Evolutionary conservation across 192 early-diverging fungal genomes (phyloP).

Genomic region (Coemansia sp.): DNA sequence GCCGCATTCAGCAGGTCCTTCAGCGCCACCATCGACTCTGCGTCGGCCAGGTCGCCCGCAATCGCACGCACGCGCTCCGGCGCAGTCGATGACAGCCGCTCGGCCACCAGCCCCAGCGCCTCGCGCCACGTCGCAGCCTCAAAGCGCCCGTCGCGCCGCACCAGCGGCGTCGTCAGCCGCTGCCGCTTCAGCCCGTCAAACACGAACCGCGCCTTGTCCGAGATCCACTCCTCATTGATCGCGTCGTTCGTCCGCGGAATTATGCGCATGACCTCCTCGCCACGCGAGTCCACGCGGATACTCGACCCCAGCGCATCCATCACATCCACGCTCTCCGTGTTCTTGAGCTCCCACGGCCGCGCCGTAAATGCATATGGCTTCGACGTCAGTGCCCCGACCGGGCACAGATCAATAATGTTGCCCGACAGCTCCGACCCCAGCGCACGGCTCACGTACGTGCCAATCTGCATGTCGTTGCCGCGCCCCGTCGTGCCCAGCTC

Average conservation of each 20-base stretch:
- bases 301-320: slow-evolving; percentile 92
- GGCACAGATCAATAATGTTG: slow-evolving; percentile 97
- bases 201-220: slow-evolving; percentile 94
- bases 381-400: slow-evolving; percentile 95
- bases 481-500: slow-evolving; percentile 95
- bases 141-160: slow-evolving; percentile 81
- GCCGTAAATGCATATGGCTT: slow-evolving; percentile 95
- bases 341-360: slow-evolving; percentile 96
- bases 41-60: slow-evolving; percentile 91
- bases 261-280: slow-evolving; percentile 94
- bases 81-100: slow-evolving; percentile 58
- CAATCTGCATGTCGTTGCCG: slow-evolving; percentile 98
- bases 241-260: slow-evolving; percentile 95
- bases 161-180: slow-evolving; percentile 87
- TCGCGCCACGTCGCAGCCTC: slow-evolving; percentile 83
- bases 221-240: slow-evolving; percentile 99
- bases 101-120: slow-evolving; percentile 72
- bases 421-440: slow-evolving; percentile 94
- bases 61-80: slow-evolving; percentile 74
- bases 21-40: slow-evolving; percentile 88
- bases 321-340: slow-evolving; percentile 94
- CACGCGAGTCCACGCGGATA: slow-evolving; percentile 94
- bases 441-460: slow-evolving; percentile 90
- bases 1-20: too few relatives aligned
- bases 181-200: slow-evolving; percentile 96